These are phyloP conservation scores for Didymellaceae sp. DNA, from an alignment of 2,329 filamentous ascomycete genomes.

Conservation along the genomic window DNA sequence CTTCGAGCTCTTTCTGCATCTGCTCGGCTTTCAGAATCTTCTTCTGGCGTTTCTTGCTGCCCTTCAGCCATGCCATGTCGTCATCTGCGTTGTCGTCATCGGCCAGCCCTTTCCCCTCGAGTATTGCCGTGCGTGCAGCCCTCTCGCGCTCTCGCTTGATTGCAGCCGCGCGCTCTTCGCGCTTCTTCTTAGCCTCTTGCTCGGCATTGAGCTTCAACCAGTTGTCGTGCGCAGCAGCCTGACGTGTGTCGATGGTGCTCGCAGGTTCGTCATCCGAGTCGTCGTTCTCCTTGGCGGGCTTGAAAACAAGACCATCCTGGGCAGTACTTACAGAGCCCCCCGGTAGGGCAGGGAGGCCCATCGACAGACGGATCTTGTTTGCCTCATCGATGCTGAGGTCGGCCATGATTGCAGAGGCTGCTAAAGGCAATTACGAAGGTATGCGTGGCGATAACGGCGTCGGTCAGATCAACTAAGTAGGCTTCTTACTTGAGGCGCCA, in stretches of 20 bases:
- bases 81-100: slow-evolving; percentile 75
- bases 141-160: slow-evolving; percentile 87
- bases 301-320: slow-evolving; percentile 64
- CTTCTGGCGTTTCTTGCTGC: slow-evolving; percentile 92
- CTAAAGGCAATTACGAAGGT: background rate
- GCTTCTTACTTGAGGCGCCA: background rate
- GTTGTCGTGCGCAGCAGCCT: slow-evolving; percentile 76
- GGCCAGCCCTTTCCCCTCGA: slow-evolving; percentile 84
- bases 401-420: slow-evolving; percentile 27
- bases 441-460: background rate
- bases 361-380: slow-evolving; percentile 86
- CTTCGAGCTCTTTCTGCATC: slow-evolving; percentile 77
- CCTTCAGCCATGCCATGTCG: slow-evolving; percentile 84
- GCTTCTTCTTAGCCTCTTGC: slow-evolving; percentile 72
- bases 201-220: slow-evolving; percentile 75
- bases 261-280: slow-evolving; percentile 71
- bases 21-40: slow-evolving; percentile 78
- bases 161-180: slow-evolving; percentile 79
- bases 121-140: slow-evolving; percentile 74
- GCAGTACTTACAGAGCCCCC: slow-evolving; percentile 70
- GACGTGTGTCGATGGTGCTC: slow-evolving; percentile 83
- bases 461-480: too few species aligned
- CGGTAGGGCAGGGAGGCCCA: slow-evolving; percentile 89
- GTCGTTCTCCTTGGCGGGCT: slow-evolving; percentile 55
- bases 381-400: slow-evolving; percentile 77